A percentile compares a stretch with the other conserved stretches of the same genome.
phyloP scores from a whole-genome alignment of 345 rosid species.

The Citrus trifoliata region DNA sequence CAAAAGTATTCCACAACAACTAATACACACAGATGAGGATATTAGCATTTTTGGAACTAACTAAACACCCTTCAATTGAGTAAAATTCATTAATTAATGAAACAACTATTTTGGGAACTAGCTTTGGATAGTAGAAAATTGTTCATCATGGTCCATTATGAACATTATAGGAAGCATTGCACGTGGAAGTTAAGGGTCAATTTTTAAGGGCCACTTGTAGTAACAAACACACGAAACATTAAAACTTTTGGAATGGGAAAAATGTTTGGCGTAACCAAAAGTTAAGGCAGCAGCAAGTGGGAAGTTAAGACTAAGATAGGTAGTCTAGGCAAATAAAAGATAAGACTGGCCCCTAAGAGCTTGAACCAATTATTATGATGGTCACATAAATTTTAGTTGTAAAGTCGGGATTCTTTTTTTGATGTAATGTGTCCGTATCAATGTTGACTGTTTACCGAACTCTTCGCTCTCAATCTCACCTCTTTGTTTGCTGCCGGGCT shows the following conservation, averaged over 20 bases:
- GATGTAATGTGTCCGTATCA: constrained; percentile 11
- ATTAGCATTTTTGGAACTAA: no score
- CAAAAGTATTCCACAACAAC: no score
- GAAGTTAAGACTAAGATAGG: not conserved
- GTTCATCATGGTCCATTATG: not conserved
- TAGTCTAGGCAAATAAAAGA: not conserved
- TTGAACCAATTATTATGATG: not conserved
- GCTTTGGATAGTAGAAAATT: not conserved
- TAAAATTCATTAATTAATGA: not conserved
- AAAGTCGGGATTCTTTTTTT: not conserved
- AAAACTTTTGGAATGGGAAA: not conserved
- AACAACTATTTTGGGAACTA: not conserved
- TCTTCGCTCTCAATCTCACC: no score
- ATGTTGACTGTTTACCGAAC: constrained; percentile 27
- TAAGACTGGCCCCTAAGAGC: not conserved
- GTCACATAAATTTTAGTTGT: not conserved
- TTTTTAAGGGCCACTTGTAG: not conserved
- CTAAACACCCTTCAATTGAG: no score
- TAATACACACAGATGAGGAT: no score
- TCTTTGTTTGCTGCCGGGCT: not conserved
- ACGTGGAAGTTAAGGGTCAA: not conserved
- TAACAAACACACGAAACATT: not conserved
- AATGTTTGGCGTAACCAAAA: not conserved
- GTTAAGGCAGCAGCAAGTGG: not conserved
- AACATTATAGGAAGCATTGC: not conserved